Percentiles rank a stretch among this genome's conserved stretches.
Conservation (phyloP, 495 filamentous ascomycete species). For the Hyaloscypha variabilis region DNA sequence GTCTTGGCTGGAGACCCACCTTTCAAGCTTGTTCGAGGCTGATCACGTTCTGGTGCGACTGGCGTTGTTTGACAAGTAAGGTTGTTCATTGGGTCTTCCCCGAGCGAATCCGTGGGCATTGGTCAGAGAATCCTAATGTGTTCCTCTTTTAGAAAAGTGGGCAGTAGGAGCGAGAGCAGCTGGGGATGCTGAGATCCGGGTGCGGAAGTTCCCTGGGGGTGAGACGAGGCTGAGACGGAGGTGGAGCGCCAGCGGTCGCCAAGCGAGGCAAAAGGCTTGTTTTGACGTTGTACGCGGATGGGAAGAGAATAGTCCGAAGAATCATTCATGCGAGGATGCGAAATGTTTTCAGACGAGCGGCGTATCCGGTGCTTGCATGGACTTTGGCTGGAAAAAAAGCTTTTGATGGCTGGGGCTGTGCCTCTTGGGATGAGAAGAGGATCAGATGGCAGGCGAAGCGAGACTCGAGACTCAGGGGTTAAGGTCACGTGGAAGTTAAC, state of each 20-base stretch:
- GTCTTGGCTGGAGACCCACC: neutral
- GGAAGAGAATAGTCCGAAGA: slow-evolving; percentile 18
- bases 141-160: neutral
- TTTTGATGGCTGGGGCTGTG: neutral
- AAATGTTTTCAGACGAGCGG: slow-evolving; percentile 19
- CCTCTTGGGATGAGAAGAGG: neutral
- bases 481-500: neutral
- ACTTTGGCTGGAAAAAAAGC: neutral
- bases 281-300: neutral
- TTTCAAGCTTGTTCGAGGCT: slow-evolving; percentile 3
- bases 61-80: slow-evolving; percentile 19
- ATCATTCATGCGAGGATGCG: slow-evolving; percentile 15
- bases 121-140: neutral
- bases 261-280: slow-evolving; percentile 4
- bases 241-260: neutral
- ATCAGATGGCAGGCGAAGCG: slow-evolving; percentile 1
- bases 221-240: slow-evolving; percentile 27
- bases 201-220: neutral
- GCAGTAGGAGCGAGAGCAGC: neutral
- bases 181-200: slow-evolving; percentile 1
- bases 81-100: neutral
- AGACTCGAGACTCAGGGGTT: slow-evolving; percentile 2
- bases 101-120: neutral
- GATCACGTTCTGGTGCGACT: slow-evolving; percentile 24
- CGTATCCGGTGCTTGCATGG: neutral